Evolutionary conservation across 495 filamentous ascomycete genomes (phyloP).

Genomic region (Aspergillus ostianus): DNA sequence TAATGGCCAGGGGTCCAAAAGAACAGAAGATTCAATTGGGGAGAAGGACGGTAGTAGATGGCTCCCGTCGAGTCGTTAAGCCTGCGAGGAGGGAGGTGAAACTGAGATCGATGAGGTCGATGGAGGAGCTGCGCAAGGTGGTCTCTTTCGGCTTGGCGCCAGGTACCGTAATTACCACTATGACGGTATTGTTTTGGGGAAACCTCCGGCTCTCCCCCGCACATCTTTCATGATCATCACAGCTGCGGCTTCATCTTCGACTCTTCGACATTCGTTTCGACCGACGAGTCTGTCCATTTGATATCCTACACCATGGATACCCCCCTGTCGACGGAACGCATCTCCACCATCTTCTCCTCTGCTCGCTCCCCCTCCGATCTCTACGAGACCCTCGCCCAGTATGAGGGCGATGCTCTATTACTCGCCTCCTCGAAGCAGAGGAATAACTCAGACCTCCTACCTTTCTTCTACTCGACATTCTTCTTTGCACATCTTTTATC

Average conservation of each 20-base stretch:
- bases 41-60: conserved; percentile 26
- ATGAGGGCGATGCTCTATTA: conserved; percentile 44
- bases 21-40: conserved; percentile 33
- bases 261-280: neutral
- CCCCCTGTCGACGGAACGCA: conserved; percentile 36
- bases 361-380: conserved; percentile 39
- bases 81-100: conserved; percentile 22
- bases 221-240: conserved; percentile 8
- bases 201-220: conserved; percentile 39
- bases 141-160: conserved; percentile 43
- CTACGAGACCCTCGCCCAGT: conserved; percentile 42
- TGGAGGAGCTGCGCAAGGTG: conserved; percentile 48
- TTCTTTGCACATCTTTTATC: conserved; percentile 53
- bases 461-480: conserved; percentile 50
- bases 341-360: conserved; percentile 36
- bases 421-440: conserved; percentile 16
- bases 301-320: conserved; percentile 28
- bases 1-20: conserved; percentile 42
- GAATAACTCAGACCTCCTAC: conserved; percentile 33
- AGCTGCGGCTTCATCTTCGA: neutral
- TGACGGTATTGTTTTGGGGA: conserved; percentile 28
- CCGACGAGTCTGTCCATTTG: neutral
- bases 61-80: conserved; percentile 38
- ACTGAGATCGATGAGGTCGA: conserved; percentile 36
- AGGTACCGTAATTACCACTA: conserved; percentile 14